Evolutionary conservation across 1,284 basidiomycete genomes (phyloP), one percentile per base, ranked within the genome.

Genomic region (Wolfiporia cocos): DNA sequence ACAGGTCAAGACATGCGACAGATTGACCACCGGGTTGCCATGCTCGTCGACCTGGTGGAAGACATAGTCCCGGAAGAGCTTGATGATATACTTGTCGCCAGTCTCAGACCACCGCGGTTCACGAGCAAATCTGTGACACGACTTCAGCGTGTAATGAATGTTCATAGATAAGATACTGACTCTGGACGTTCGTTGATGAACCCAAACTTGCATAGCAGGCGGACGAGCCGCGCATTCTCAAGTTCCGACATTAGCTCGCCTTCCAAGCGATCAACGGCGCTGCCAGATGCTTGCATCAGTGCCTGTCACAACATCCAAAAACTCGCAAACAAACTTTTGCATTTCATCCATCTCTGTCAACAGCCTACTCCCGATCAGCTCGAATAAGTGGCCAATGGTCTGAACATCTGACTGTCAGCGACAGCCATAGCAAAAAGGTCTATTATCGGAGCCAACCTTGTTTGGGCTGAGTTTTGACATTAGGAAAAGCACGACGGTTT

Each of bases 101-200:
- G 95, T 97, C 62, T 99, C 96, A 6, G 93, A 93, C 95, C 95
- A 99, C 9, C 93, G 77, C 2, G 91, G 81, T 59, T 98, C 95
- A 41, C 90, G 84, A 39, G 95, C 91, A 57, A 98, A 98, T 57
- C 92, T 93, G 52, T 1, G 31, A 6, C 15, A 14, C n/a, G n/a
- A n/a, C n/a, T n/a, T n/a, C n/a, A n/a, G n/a, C n/a, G 14, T 29
- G 26, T 2, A 30, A 9, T 5, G 18, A 10, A 17, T 18, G 14
- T 28, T 14, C 26, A 14, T 28, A 28, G 26, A 14, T 28, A 24
- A 19, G 34, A 39, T 7, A 74, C 86, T 49, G 56, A 95, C 89
- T 98, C 95, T 9, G 95, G 95, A 14, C 96, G 78, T 62, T 99
- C 96, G 63, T 98, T 97, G 69, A 99, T 97, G 64, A 98, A 98